A percentile compares a stretch with the other conserved stretches of the same genome.
Conservation (phyloP, 164 flowering plant genomes). For the Macadamia integrifolia region DNA sequence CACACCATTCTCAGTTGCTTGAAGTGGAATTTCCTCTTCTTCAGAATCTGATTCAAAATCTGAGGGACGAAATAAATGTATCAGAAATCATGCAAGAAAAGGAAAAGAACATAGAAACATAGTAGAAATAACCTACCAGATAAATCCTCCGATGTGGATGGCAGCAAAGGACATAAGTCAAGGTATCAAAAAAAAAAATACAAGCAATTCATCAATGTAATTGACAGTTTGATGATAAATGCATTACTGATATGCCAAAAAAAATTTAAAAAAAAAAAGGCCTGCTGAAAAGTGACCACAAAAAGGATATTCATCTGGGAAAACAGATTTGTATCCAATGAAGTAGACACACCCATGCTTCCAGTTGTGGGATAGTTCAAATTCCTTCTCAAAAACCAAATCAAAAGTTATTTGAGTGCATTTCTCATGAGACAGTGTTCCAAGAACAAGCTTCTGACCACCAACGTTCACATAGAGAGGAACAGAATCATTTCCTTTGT, state of each 20-base stretch:
- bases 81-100: too few relatives aligned
- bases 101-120: neutral
- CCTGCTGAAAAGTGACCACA: neutral
- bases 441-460: constrained; percentile 52
- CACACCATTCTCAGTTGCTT: constrained; percentile 30
- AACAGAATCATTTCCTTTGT: constrained; percentile 35
- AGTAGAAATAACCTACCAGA: constrained; percentile 3
- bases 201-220: too few relatives aligned
- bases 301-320: constrained; percentile 40
- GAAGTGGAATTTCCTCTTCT: constrained; percentile 25
- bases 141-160: constrained; percentile 5
- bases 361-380: constrained; percentile 82
- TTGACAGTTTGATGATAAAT: too few relatives aligned
- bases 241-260: too few relatives aligned
- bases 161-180: constrained; percentile 4
- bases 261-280: too few relatives aligned
- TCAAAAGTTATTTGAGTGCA: constrained; percentile 51
- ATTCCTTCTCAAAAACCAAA: constrained; percentile 64
- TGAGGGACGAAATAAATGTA: neutral
- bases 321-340: constrained; percentile 40
- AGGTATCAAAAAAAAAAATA: constrained; percentile 7
- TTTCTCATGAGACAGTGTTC: constrained; percentile 46
- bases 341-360: constrained; percentile 70
- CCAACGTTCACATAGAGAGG: constrained; percentile 38
- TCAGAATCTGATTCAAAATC: constrained; percentile 31